These are phyloP conservation scores for Grosmannia clavigera DNA, from an alignment of 2,329 filamentous ascomycete genomes.

Conservation along the genomic window DNA sequence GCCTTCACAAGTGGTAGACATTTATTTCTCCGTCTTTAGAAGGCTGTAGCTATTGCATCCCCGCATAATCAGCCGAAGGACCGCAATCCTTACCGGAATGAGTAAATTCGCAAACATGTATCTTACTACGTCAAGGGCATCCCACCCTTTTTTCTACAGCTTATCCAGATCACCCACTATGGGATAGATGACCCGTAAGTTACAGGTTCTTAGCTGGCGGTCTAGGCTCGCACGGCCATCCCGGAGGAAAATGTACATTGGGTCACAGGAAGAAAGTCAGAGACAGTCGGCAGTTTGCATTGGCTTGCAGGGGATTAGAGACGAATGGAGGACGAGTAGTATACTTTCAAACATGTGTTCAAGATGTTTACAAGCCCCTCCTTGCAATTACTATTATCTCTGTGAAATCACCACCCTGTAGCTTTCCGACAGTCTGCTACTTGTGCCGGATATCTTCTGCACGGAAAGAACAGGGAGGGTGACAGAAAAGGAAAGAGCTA, in stretches of 20 bases:
- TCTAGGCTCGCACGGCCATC: no score
- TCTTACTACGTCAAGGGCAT: no score
- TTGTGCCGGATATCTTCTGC: neutral
- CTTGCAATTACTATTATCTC: neutral
- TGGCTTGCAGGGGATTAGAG: neutral
- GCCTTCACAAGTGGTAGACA: no score
- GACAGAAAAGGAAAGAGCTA: neutral
- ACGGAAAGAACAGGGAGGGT: neutral
- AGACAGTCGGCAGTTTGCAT: no score
- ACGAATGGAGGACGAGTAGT: neutral
- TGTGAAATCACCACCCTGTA: neutral
- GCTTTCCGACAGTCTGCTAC: neutral
- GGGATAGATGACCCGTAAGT: neutral
- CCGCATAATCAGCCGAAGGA: no score
- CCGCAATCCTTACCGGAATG: no score
- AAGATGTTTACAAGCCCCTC: neutral
- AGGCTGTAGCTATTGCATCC: no score
- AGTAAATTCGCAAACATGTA: no score
- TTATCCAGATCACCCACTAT: neutral
- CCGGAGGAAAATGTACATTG: neutral
- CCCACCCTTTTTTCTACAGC: neutral
- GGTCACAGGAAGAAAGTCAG: no score
- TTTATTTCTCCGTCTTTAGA: no score
- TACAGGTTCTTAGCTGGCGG: neutral
- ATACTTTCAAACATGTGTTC: neutral